phyloP scores from a whole-genome alignment of 108 stramenopile species.

The Pseudonitzschia delicatissima region DNA sequence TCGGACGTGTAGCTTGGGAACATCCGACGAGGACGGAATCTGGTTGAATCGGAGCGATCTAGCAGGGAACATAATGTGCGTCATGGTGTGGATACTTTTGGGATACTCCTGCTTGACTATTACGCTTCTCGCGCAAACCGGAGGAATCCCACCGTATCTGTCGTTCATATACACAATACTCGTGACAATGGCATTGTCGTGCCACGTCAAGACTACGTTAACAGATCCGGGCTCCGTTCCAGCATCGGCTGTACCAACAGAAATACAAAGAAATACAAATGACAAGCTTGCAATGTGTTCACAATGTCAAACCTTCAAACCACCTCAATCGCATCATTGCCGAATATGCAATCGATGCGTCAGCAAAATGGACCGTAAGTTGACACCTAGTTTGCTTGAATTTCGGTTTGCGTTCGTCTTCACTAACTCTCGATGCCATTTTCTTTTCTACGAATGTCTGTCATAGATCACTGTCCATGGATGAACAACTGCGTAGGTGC shows the following conservation, averaged over 20 bases:
- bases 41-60: conserved; percentile 91
- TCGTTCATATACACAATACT: conserved; percentile 67
- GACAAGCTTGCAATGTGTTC: conserved; percentile 77
- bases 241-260: conserved; percentile 74
- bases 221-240: conserved; percentile 96
- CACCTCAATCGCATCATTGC: conserved; percentile 95
- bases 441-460: neutral
- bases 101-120: conserved; percentile 76
- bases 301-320: conserved; percentile 98
- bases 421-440: neutral
- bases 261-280: conserved; percentile 53
- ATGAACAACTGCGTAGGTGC: conserved; percentile 99
- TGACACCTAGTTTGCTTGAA: neutral
- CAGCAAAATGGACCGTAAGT: conserved; percentile 86
- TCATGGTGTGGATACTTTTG: conserved; percentile 80
- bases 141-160: conserved; percentile 55
- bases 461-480: conserved; percentile 95
- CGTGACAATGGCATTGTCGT: conserved; percentile 74
- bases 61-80: conserved; percentile 86
- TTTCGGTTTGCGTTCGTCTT: neutral
- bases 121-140: conserved; percentile 67
- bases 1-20: conserved; percentile 50
- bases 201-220: conserved; percentile 91
- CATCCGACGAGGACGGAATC: conserved; percentile 65
- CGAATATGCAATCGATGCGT: conserved; percentile 97